Percentiles rank a stretch among this genome's conserved stretches.
These are phyloP conservation scores for Scleroderma citrinum DNA, from an alignment of 768 basidiomycete genomes.

Conservation along the genomic window DNA sequence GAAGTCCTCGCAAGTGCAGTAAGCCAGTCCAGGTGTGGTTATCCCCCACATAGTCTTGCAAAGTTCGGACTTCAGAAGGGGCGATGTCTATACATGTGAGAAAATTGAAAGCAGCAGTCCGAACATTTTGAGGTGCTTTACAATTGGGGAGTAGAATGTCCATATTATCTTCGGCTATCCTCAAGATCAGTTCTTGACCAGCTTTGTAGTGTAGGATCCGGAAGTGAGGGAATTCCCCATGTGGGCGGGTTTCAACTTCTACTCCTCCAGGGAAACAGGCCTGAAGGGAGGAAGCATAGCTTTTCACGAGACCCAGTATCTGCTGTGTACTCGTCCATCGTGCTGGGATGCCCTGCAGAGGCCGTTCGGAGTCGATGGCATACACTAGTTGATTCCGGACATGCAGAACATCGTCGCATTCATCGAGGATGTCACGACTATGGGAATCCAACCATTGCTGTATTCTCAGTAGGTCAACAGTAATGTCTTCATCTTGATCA, in stretches of 20 bases:
- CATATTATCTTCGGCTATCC: slow-evolving; percentile 14
- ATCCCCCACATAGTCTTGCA: slow-evolving; percentile 5
- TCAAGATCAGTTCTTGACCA: slow-evolving; percentile 9
- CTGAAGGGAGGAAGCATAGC: slow-evolving; percentile 9
- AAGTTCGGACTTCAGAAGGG: neutral
- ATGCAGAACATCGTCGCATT: slow-evolving; percentile 37
- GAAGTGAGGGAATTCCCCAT: slow-evolving; percentile 17
- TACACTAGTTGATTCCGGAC: slow-evolving; percentile 34
- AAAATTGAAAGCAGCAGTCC: slow-evolving; percentile 14
- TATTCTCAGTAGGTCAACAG: slow-evolving; percentile 1
- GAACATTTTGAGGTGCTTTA: slow-evolving; percentile 3
- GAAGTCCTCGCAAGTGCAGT: slow-evolving; percentile 30
- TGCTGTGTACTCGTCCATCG: slow-evolving; percentile 31
- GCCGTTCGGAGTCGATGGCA: slow-evolving; percentile 26
- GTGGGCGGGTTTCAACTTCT: neutral
- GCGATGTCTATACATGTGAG: slow-evolving; percentile 10
- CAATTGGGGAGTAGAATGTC: slow-evolving; percentile 10
- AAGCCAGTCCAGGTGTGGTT: slow-evolving; percentile 17
- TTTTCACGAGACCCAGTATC: slow-evolving; percentile 22
- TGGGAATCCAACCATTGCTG: slow-evolving; percentile 16
- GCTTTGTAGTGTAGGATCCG: slow-evolving; percentile 16
- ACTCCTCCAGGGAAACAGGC: too few relatives aligned
- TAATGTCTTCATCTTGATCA: neutral
- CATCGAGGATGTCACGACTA: slow-evolving; percentile 39
- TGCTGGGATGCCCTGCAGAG: slow-evolving; percentile 26